A percentile compares a stretch with the other conserved stretches of the same genome.
These are phyloP conservation scores for Trichothecium sympodiale DNA, from an alignment of 2,329 filamentous ascomycete genomes.

Conservation along the genomic window DNA sequence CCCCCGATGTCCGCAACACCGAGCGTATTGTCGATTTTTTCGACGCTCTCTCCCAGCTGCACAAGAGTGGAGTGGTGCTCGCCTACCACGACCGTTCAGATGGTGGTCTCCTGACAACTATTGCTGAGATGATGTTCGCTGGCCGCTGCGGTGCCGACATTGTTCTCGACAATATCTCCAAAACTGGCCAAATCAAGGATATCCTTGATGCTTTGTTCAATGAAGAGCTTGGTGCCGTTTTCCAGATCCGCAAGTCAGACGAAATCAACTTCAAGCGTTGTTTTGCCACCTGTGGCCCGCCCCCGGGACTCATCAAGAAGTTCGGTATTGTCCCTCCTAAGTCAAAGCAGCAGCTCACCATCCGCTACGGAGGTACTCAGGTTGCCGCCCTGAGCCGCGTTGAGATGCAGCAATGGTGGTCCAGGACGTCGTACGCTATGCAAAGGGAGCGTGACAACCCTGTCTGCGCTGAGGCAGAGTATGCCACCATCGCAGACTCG, in stretches of 20 bases:
- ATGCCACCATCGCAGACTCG: constrained; percentile 60
- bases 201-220: constrained; percentile 80
- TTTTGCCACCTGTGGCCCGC: constrained; percentile 83
- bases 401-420: constrained; percentile 79
- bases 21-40: constrained; percentile 82
- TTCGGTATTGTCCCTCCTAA: constrained; percentile 65
- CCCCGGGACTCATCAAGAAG: constrained; percentile 68
- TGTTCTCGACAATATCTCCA: constrained; percentile 63
- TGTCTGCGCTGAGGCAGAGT: constrained; percentile 75
- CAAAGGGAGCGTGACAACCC: constrained; percentile 86
- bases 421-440: constrained; percentile 80
- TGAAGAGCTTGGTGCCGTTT: constrained; percentile 90
- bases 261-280: constrained; percentile 79
- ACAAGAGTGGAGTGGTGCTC: constrained; percentile 55
- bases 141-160: constrained; percentile 82
- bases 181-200: constrained; percentile 48
- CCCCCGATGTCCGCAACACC: constrained; percentile 75
- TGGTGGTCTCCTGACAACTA: constrained; percentile 79
- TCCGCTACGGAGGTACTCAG: constrained; percentile 59
- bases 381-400: constrained; percentile 59
- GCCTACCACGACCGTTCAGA: constrained; percentile 94
- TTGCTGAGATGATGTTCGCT: constrained; percentile 97
- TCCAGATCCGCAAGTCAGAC: constrained; percentile 81
- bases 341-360: constrained; percentile 63
- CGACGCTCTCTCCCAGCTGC: constrained; percentile 63